Conservation (phyloP, 306 rosid genomes). For the Vigna hirtella region DNA sequence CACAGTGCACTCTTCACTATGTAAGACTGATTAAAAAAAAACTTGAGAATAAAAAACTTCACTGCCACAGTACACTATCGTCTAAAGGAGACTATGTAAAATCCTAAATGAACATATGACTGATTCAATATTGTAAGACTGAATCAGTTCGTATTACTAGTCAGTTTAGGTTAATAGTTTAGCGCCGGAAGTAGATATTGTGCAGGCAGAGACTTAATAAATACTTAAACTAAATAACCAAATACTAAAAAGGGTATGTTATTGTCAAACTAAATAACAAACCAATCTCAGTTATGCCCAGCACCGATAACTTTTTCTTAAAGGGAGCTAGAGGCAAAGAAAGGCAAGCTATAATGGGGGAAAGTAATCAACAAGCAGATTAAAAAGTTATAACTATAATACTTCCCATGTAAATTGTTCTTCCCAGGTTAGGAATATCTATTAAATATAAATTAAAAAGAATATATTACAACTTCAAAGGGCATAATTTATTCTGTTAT, state of each 20-base stretch:
- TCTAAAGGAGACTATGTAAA: background rate
- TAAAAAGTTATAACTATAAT: background rate
- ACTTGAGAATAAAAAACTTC: constrained; percentile 2
- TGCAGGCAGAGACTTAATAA: background rate
- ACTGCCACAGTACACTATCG: constrained; percentile 5
- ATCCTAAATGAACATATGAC: background rate
- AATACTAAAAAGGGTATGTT: background rate
- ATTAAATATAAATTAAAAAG: background rate
- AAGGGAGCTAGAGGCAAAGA: background rate
- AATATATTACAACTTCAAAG: background rate
- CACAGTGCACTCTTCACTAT: background rate
- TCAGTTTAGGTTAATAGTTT: background rate
- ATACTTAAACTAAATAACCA: background rate
- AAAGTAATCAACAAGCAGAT: constrained; percentile 9
- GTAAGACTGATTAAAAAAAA: background rate
- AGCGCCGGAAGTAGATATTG: too few species aligned
- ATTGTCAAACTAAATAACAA: background rate
- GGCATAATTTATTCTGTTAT: background rate
- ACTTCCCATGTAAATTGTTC: constrained; percentile 8
- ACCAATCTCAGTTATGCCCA: background rate
- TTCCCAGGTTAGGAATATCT: constrained; percentile 4
- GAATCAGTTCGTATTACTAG: background rate
- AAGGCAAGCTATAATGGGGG: background rate
- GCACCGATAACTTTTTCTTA: background rate
- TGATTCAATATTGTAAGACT: constrained; percentile 6